Evolutionary conservation across 306 rosid genomes (phyloP), one percentile per base, ranked within the genome.

Genomic region (Medicago lupulina): DNA sequence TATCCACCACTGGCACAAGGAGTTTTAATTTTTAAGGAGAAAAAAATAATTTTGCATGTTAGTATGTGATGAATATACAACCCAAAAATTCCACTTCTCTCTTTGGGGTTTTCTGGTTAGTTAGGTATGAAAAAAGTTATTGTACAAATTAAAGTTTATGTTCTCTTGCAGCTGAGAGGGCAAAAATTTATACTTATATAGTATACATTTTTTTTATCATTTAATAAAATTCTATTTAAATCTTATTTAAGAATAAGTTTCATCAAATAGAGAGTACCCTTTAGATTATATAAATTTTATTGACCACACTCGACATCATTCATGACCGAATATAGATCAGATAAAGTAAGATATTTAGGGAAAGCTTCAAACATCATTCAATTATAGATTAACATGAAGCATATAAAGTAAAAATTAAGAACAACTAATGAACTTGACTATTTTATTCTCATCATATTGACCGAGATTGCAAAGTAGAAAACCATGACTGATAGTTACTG

Each of bases 81-180:
- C 28, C 28, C 28, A 1, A 23, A 23, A 23, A 23, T 23, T 23
- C 2, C 28, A 23, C 2, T 34, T 78, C 67, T 28, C 81, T 46
- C 17, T 70, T 72, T 63, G 15, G 44, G 67, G 36, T 9, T 47
- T 78, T 21, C 28, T 59, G 15, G 59, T 65, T 70, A 67, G 59
- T 19, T 77, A 38, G 54, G 53, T 68, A 34, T 57, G 44, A 31
- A 50, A 51, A 59, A 67, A 8, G 21, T 44, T 44, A 31, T 44
- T 64, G 41, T 34, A 23, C 79, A 71, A 39, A 73, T 63, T 50
- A 66, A 41, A 70, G 62, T 47, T 64, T 34, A 18, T 59, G 70
- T 71, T 39, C 2, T 54, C 60, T 71, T 65, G 36, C 18, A 49
- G 77, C 58, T 40, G 36, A 16, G 66, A 13, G 76, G 50, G 71